Evolutionary conservation across 1,284 basidiomycete genomes (phyloP).

Genomic region (Rhodotorula sp.): DNA sequence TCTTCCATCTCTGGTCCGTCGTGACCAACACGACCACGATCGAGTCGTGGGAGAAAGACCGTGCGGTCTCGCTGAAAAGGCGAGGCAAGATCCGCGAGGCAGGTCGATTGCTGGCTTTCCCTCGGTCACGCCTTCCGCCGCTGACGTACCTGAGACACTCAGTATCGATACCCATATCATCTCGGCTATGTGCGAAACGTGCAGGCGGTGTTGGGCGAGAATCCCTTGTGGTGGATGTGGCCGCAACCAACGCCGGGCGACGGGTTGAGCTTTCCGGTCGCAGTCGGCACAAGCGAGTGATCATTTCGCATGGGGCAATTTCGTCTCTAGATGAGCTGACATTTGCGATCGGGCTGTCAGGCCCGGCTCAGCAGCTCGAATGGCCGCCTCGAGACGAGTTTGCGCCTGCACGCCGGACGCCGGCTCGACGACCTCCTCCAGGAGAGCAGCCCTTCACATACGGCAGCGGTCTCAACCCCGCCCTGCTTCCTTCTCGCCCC

Average conservation of each 20-base stretch:
- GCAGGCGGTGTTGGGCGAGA: constrained; percentile 70
- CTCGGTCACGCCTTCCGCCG: background rate
- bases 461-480: constrained; percentile 57
- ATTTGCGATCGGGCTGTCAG: constrained; percentile 42
- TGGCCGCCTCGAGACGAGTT: constrained; percentile 58
- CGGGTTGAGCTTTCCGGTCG: constrained; percentile 74
- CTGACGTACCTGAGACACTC: background rate
- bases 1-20: constrained; percentile 86
- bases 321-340: too few relatives aligned
- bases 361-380: constrained; percentile 50
- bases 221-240: constrained; percentile 77
- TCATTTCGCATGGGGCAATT: too few relatives aligned
- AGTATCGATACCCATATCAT: constrained; percentile 90
- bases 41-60: constrained; percentile 97
- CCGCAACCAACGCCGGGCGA: constrained; percentile 63
- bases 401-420: constrained; percentile 41
- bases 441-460: constrained; percentile 74
- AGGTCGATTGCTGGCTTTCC: constrained; percentile 38
- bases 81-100: constrained; percentile 83
- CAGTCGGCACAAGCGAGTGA: constrained; percentile 65
- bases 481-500: background rate
- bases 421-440: constrained; percentile 23
- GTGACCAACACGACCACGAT: constrained; percentile 88
- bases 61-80: constrained; percentile 77
- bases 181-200: constrained; percentile 72